Evolutionary conservation across 768 basidiomycete genomes (phyloP), one percentile per base, ranked within the genome.

Genomic region (Termitomyces titanicus): DNA sequence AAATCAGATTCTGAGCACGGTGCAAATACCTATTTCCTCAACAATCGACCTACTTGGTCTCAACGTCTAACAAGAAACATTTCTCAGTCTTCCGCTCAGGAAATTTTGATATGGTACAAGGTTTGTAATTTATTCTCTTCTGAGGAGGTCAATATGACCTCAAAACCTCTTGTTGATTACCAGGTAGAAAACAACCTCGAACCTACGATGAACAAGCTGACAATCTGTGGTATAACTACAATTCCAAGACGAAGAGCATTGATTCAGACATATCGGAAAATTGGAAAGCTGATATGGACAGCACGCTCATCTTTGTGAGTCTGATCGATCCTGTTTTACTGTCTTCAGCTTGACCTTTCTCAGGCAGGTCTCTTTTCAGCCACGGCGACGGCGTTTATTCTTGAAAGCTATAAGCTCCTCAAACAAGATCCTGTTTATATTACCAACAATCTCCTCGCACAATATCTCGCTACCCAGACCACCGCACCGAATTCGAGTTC

Each of bases 341-440:
- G 29, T 44, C 37, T 43, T 33, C 22, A 22, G 20, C 33, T 2
- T 29, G n/a, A 25, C 5, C 18, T 24, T 37, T 6, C 42, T 15
- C 27, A 76, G 74, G 68, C 72, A 27, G 75, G 74, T 68, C 63
- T 77, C 17, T 77, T 77, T 58, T 74, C 73, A 24, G 68, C 74
- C 5, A 70, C 68, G 3, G 64, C 72, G 6, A 73, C 72, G 3
- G 65, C 74, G 1, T 77, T 76, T 45, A 66, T 72, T 11, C 64
- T 72, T 15, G 68, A 72, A 50, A 70, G 68, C 12, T 70, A 74
- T 51, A 61, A 66, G 34, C 55, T 61, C 27, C 64, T 77, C 13
- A 46, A 64, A 17, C 65, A 65, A 40, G 63, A 76, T 46, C 61
- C 70, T 5, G 48, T 54, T 25, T 64, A 68, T 8, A 55, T 57